phyloP scores from a whole-genome alignment of 2,329 filamentous ascomycete species.

The Zopfia rhizophila region DNA sequence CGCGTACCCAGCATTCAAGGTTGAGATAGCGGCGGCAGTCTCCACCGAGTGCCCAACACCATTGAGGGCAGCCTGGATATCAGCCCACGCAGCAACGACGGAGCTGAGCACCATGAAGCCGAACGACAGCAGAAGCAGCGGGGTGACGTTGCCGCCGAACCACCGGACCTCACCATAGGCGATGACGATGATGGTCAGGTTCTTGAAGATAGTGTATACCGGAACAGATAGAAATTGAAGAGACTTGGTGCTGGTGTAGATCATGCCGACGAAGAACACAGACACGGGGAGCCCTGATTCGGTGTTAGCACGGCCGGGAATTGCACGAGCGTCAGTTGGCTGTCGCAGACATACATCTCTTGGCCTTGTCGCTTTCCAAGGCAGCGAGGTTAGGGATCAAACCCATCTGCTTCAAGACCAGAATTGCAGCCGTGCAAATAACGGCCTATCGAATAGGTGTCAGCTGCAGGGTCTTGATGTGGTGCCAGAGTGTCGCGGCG shows the following conservation, averaged over 20 bases:
- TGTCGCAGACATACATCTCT: conserved; percentile 73
- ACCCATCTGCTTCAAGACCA: conserved; percentile 78
- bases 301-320: conserved; percentile 11
- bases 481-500: conserved; percentile 43
- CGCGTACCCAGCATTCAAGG: conserved; percentile 88
- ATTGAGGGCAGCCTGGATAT: conserved; percentile 83
- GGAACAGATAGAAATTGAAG: conserved; percentile 93
- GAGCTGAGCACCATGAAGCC: conserved; percentile 94
- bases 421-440: conserved; percentile 84
- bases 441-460: conserved; percentile 70
- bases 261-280: conserved; percentile 93
- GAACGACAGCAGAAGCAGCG: conserved; percentile 86
- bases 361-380: conserved; percentile 86
- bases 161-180: conserved; percentile 95
- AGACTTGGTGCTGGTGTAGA: conserved; percentile 93
- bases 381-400: conserved; percentile 78
- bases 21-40: conserved; percentile 78
- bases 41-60: conserved; percentile 66
- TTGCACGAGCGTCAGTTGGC: background rate
- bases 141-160: conserved; percentile 90
- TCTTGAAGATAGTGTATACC: conserved; percentile 99
- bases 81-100: conserved; percentile 91
- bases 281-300: conserved; percentile 90
- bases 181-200: conserved; percentile 95
- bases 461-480: conserved; percentile 8